These are phyloP conservation scores for Schwanniomyces vanrijiae DNA, from an alignment of 805 yeast genomes.

Conservation along the genomic window DNA sequence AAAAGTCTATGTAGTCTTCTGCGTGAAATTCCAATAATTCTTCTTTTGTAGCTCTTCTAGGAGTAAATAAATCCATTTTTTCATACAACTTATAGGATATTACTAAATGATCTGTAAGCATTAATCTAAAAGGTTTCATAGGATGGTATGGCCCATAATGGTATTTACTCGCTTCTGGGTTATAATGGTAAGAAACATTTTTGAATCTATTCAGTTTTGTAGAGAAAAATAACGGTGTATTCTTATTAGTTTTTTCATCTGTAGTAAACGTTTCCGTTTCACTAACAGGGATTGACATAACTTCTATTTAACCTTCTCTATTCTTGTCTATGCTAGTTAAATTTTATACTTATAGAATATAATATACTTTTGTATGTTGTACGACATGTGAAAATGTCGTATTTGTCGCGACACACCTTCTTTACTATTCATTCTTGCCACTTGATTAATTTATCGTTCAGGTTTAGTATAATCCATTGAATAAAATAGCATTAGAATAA, in stretches of 20 bases:
- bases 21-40: conserved; percentile 84
- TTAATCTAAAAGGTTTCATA: conserved; percentile 95
- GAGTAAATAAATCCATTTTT: conserved; percentile 84
- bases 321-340: not conserved
- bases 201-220: conserved; percentile 37
- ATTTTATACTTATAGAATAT: not conserved
- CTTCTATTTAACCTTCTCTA: not conserved
- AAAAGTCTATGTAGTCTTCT: conserved; percentile 79
- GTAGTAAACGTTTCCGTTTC: conserved; percentile 31
- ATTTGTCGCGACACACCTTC: not conserved
- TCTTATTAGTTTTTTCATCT: conserved; percentile 31
- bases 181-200: conserved; percentile 83
- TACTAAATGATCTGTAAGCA: conserved; percentile 91
- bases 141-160: conserved; percentile 95
- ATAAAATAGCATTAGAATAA: not conserved
- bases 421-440: conserved; percentile 2
- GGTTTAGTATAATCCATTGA: not conserved
- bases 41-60: conserved; percentile 77
- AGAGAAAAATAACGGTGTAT: conserved; percentile 33
- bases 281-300: conserved; percentile 11
- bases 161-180: conserved; percentile 74
- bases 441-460: not conserved
- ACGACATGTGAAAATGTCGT: conserved; percentile 3
- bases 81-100: conserved; percentile 82
- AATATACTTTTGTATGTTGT: not conserved